Conservation (phyloP, 2,329 filamentous ascomycete genomes). For the Curvularia spicifera region DNA sequence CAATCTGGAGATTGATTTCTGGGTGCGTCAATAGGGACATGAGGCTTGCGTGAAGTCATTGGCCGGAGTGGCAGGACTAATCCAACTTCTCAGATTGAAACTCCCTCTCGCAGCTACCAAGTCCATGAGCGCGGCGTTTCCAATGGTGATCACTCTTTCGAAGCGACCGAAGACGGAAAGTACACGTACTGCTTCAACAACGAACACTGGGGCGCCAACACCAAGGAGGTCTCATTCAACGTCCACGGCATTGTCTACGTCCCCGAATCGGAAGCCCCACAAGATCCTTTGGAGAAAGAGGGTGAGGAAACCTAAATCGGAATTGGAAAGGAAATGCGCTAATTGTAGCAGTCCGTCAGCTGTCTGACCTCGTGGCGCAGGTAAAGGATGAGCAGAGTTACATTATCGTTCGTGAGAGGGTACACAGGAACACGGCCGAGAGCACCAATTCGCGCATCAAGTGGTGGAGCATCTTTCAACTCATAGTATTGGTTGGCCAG, state of each 20-base stretch:
- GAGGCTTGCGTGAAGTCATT: background rate
- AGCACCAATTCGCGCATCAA: conserved; percentile 97
- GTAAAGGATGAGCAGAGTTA: conserved; percentile 99
- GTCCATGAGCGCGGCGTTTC: conserved; percentile 81
- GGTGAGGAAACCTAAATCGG: conserved; percentile 59
- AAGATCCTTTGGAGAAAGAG: conserved; percentile 90
- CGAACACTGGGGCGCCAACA: conserved; percentile 94
- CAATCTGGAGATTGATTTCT: conserved; percentile 97
- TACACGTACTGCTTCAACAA: conserved; percentile 99
- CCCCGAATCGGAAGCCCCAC: conserved; percentile 79
- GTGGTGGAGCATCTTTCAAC: conserved; percentile 99
- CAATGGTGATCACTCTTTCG: conserved; percentile 92
- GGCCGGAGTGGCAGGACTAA: conserved; percentile 15
- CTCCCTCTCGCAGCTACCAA: conserved; percentile 77
- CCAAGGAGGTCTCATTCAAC: conserved; percentile 98
- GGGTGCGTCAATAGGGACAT: conserved; percentile 64
- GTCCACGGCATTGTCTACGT: conserved; percentile 99
- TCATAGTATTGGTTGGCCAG: conserved; percentile 85
- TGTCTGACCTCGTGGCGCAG: conserved; percentile 84
- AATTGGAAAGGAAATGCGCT: conserved; percentile 7
- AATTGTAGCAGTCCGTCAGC: conserved; percentile 68
- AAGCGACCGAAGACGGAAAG: conserved; percentile 82
- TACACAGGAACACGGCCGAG: conserved; percentile 97
- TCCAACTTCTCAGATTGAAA: conserved; percentile 67
- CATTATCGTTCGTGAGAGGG: conserved; percentile 92